Conservation (phyloP, 2,329 filamentous ascomycete genomes). For the Trichoderma brevicompactum region DNA sequence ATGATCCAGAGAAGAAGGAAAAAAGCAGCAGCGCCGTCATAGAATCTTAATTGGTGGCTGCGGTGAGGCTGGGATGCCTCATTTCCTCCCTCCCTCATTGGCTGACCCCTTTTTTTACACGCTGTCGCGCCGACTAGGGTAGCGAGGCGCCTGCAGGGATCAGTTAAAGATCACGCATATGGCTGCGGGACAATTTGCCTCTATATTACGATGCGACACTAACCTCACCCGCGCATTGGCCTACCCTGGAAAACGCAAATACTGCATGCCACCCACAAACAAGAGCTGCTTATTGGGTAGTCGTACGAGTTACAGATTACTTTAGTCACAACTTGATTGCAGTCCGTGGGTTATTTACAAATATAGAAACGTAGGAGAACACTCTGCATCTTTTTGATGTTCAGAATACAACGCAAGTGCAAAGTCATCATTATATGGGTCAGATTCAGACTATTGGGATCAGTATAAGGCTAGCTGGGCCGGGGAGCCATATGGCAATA, state of each 20-base stretch:
- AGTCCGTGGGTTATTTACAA: no score
- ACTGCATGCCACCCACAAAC: neutral
- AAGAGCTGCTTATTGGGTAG: neutral
- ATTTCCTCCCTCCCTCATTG: constrained; percentile 1
- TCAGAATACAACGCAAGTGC: neutral
- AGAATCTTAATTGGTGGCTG: constrained; percentile 7
- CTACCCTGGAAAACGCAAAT: constrained; percentile 12
- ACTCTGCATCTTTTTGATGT: no score
- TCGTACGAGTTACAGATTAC: neutral
- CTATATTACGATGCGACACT: constrained; percentile 2
- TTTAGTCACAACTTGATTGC: neutral
- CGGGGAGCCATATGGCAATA: constrained; percentile 23
- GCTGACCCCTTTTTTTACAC: constrained; percentile 24
- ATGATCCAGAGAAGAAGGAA: neutral
- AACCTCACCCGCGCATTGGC: neutral
- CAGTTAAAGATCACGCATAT: neutral
- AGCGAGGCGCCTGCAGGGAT: constrained; percentile 18
- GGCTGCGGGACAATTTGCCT: constrained; percentile 4
- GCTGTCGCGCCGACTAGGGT: constrained; percentile 11
- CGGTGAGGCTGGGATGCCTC: constrained; percentile 20
- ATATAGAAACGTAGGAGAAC: no score
- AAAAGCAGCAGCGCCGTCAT: neutral
- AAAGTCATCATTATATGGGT: constrained; percentile 10
- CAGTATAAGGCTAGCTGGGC: constrained; percentile 13
- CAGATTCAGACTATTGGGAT: neutral